Percentiles rank a stretch among this genome's conserved stretches.
Conservation (phyloP, 139 green algal species). For the Pycnococcus provasolii region DNA sequence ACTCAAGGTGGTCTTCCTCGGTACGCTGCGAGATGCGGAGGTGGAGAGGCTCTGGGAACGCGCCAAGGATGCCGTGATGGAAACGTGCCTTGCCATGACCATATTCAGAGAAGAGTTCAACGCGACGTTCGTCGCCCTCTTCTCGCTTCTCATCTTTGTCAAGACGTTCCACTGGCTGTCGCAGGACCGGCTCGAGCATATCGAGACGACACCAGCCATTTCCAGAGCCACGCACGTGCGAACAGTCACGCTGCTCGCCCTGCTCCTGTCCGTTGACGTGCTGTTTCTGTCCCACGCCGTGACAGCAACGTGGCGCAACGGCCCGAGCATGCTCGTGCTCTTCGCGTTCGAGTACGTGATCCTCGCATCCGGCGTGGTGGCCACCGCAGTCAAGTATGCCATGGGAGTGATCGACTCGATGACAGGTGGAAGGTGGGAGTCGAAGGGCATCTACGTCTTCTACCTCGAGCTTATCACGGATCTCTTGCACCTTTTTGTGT, state of each 20-base stretch:
- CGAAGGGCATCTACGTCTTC: conserved; percentile 80
- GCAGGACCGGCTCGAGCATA: conserved; percentile 42
- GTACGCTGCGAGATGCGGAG: conserved; percentile 78
- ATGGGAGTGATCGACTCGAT: conserved; percentile 58
- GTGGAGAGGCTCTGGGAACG: conserved; percentile 85
- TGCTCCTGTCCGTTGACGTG: conserved; percentile 70
- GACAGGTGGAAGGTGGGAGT: conserved; percentile 81
- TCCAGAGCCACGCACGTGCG: conserved; percentile 58
- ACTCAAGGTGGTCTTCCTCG: conserved; percentile 68
- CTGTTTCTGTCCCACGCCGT: conserved; percentile 73
- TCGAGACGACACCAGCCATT: conserved; percentile 78
- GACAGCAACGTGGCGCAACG: conserved; percentile 43
- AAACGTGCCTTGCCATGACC: conserved; percentile 93
- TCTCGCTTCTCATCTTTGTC: conserved; percentile 80
- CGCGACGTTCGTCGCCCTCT: conserved; percentile 74
- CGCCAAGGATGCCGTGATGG: conserved; percentile 73
- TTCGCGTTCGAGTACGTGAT: conserved; percentile 98
- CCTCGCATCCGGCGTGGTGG: conserved; percentile 52
- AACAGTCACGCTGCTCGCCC: conserved; percentile 60
- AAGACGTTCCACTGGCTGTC: conserved; percentile 95
- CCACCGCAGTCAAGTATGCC: conserved; percentile 72
- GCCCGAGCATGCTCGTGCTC: conserved; percentile 79
- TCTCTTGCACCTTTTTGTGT: conserved; percentile 92
- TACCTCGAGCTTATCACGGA: conserved; percentile 95
- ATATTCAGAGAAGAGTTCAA: conserved; percentile 91